Conservation (phyloP, 176 grass and related monocot species). For the Zoysia japonica region DNA sequence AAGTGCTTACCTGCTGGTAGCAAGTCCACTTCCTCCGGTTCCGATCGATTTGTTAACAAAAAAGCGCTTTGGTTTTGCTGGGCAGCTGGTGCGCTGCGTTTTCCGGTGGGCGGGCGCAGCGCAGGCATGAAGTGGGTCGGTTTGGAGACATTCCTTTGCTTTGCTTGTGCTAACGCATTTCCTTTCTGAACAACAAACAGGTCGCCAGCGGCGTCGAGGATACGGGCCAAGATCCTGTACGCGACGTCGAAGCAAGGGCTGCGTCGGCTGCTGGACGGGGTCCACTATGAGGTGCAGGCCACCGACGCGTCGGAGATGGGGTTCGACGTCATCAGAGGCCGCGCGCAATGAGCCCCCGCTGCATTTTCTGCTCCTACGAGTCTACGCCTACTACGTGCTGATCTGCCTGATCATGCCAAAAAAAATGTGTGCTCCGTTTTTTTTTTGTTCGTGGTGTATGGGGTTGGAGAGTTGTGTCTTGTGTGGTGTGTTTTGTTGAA, state of each 20-base stretch:
- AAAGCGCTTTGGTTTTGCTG: conserved; percentile 17
- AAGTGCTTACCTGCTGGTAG: neutral
- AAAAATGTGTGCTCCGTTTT: neutral
- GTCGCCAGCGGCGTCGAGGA: conserved; percentile 97
- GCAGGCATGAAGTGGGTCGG: neutral
- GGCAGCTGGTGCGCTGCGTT: conserved; percentile 27
- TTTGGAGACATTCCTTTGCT: neutral
- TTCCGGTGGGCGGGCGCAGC: conserved; percentile 23
- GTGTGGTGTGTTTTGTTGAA: conserved; percentile 16
- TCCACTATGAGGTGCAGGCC: conserved; percentile 97
- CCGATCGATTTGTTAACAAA: conserved; percentile 16
- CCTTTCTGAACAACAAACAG: conserved; percentile 30
- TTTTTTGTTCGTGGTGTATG: neutral
- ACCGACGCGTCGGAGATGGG: conserved; percentile 97
- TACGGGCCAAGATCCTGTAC: conserved; percentile 93
- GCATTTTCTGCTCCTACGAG: no score
- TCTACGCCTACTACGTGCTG: no score
- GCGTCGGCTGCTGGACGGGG: conserved; percentile 81
- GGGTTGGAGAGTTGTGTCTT: neutral
- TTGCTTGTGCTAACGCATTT: neutral
- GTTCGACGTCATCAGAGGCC: conserved; percentile 87
- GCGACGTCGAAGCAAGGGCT: conserved; percentile 95
- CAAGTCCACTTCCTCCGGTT: conserved; percentile 11
- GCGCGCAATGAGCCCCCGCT: conserved; percentile 55
- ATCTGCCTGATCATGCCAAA: no score